Percentiles rank a stretch among this genome's conserved stretches.
These are phyloP conservation scores for Verticillium dahliae DNA, from an alignment of 2,329 filamentous ascomycete genomes.

Conservation along the genomic window DNA sequence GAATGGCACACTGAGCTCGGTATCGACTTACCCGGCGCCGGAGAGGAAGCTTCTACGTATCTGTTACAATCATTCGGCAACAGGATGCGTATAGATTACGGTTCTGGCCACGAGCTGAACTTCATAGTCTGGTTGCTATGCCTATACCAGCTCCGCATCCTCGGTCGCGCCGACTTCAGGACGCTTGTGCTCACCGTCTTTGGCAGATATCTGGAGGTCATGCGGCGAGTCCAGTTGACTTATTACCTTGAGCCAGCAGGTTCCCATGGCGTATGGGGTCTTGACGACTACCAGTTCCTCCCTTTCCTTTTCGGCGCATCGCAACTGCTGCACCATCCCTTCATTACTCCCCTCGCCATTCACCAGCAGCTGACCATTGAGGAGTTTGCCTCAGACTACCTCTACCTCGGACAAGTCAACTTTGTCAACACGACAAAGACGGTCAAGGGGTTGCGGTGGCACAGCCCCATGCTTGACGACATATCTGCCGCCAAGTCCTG, in stretches of 20 bases:
- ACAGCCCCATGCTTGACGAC: slow-evolving; percentile 96
- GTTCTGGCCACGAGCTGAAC: slow-evolving; percentile 94
- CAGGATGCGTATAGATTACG: slow-evolving; percentile 84
- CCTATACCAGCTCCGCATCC: slow-evolving; percentile 68
- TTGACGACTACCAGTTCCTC: slow-evolving; percentile 96
- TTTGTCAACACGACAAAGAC: slow-evolving; percentile 98
- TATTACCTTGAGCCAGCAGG: slow-evolving; percentile 97
- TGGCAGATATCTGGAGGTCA: slow-evolving; percentile 72
- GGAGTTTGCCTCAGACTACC: slow-evolving; percentile 73
- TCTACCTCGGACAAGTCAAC: slow-evolving; percentile 87
- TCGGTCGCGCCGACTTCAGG: slow-evolving; percentile 62
- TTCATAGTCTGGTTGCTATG: slow-evolving; percentile 97
- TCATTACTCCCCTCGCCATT: slow-evolving; percentile 71
- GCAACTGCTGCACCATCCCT: slow-evolving; percentile 80
- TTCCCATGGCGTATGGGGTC: slow-evolving; percentile 94
- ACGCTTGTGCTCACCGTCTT: slow-evolving; percentile 74
- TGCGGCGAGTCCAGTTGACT: slow-evolving; percentile 81
- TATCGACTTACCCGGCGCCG: slow-evolving; percentile 42
- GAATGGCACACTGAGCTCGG: slow-evolving; percentile 61
- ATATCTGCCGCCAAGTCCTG: slow-evolving; percentile 87
- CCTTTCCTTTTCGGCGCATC: slow-evolving; percentile 93
- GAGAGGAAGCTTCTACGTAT: slow-evolving; percentile 72
- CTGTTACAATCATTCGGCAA: slow-evolving; percentile 82
- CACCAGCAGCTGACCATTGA: slow-evolving; percentile 85
- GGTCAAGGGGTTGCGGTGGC: slow-evolving; percentile 90